Base-by-base conservation (phyloP, 805 yeast species). In the Millerozyma miso region DNA sequence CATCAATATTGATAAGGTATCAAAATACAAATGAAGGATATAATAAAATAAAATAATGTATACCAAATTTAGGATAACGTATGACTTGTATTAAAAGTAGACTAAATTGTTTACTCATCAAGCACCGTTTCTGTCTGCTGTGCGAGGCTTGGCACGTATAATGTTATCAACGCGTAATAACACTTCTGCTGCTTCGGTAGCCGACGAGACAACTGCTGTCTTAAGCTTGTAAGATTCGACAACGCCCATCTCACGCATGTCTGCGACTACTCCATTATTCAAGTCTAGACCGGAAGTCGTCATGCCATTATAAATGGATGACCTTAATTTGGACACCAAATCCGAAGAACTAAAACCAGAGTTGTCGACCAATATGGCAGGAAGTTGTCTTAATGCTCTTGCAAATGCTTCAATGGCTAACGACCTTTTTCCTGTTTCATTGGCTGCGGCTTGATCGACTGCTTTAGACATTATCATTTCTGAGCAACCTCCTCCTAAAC, bases 141-240 rank as follows among this genome's bases (percentile, higher is more conserved):
- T 90, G 69, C 99, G 79, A 50, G 99, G 99, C 64, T 87, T 90
- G 29, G 99, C 98, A 53, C 96, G 82, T 50, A 93, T 88, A 52
- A 93, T 93, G 65, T 93, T 91, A 63, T 93, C 99, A 35, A 93
- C 99, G 62, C 99, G 81, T 57, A 93, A 71, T 52, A 93, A 76
- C 38, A 93, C 90, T 71, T 93, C 98, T 4, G 98, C 95, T 26
- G 99, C 99, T 71, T 93, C 99, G n/a, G 96, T 76, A 12, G 99
- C 98, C 37, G 95, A 83, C 12, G 89, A 79, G 14, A 93, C 97
- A 13, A 95, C 99, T 2, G 97, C 96, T 50, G 80, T 76, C 70
- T 93, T 93, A 63, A 93, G 77, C 67, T 90, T 91, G 68, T 77
- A 93, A 50, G 95, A 83, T 69, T 93, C 99, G 40, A 93, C 89